Conservation (phyloP, 202 grass and related monocot genomes). For the Brachypodium distachyon region DNA sequence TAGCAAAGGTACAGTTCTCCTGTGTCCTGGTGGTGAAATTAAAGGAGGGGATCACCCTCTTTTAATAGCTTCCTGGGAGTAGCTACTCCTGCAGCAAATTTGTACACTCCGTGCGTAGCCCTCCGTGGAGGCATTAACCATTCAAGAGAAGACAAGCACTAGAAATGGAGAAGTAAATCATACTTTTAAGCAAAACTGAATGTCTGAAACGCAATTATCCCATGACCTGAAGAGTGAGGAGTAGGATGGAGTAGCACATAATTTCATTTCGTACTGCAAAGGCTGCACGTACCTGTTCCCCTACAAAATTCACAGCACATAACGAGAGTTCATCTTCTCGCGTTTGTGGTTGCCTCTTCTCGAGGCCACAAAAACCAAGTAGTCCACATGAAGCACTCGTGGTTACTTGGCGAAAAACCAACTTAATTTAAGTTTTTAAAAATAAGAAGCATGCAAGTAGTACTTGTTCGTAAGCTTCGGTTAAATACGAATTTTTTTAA, state of each 20-base stretch:
- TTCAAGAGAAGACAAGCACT: slow-evolving; percentile 20
- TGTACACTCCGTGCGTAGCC: slow-evolving; percentile 14
- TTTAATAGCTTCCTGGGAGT: slow-evolving; percentile 9
- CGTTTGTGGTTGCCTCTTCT: too few species aligned
- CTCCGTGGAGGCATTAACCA: slow-evolving; percentile 23
- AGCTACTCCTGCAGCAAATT: slow-evolving; percentile 15
- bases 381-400: too few species aligned
- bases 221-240: neutral
- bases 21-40: neutral
- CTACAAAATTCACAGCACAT: too few species aligned
- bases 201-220: neutral
- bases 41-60: slow-evolving; percentile 7
- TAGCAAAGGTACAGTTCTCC: neutral
- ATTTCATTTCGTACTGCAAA: neutral
- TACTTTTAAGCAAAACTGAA: neutral
- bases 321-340: too few species aligned
- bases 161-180: neutral
- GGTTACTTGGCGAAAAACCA: too few species aligned
- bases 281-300: too few species aligned
- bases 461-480: too few species aligned
- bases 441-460: too few species aligned
- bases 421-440: too few species aligned
- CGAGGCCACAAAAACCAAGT: too few species aligned
- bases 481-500: too few species aligned
- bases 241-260: too few species aligned